phyloP scores from a whole-genome alignment of 257 asterid genomes.

The Ilex aquifolium region DNA sequence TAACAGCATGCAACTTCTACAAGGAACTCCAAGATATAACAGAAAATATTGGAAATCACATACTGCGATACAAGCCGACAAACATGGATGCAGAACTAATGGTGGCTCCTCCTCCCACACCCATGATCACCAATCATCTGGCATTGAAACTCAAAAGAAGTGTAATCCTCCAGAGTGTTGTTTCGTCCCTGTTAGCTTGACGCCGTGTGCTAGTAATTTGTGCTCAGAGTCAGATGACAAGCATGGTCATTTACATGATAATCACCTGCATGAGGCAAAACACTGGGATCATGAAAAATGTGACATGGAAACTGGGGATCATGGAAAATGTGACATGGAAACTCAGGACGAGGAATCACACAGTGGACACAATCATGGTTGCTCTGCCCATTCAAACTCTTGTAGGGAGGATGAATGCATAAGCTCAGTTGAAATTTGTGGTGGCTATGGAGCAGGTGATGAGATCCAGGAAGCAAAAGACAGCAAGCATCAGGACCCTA shows the following conservation, averaged over 20 bases:
- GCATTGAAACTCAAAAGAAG: conserved; percentile 17
- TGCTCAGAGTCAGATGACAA: conserved; percentile 12
- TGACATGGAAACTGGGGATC: not conserved
- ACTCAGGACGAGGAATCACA: conserved; percentile 10
- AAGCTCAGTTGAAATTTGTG: conserved; percentile 3
- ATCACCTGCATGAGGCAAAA: conserved; percentile 4
- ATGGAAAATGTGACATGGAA: not conserved
- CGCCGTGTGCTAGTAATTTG: conserved; percentile 12
- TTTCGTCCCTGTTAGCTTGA: conserved; percentile 2
- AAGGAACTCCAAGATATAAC: conserved; percentile 13
- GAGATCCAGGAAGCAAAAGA: conserved; percentile 7
- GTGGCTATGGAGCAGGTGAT: conserved; percentile 1
- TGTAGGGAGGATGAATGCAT: conserved; percentile 1
- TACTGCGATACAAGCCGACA: conserved; percentile 7
- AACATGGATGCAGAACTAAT: not conserved
- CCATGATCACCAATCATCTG: conserved; percentile 20
- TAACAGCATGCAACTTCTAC: conserved; percentile 70
- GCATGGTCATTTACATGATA: conserved; percentile 7
- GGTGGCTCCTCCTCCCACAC: conserved; percentile 2
- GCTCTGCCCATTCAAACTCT: conserved; percentile 1
- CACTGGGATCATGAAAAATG: conserved; percentile 10
- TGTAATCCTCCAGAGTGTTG: conserved; percentile 1
- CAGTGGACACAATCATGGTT: conserved; percentile 6
- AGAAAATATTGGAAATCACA: conserved; percentile 16
- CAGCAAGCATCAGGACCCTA: conserved; percentile 1